Percentiles rank a stretch among this genome's conserved stretches.
These are phyloP conservation scores for Daldinia eschscholtzii DNA, from an alignment of 2,329 filamentous ascomycete genomes.

Conservation along the genomic window DNA sequence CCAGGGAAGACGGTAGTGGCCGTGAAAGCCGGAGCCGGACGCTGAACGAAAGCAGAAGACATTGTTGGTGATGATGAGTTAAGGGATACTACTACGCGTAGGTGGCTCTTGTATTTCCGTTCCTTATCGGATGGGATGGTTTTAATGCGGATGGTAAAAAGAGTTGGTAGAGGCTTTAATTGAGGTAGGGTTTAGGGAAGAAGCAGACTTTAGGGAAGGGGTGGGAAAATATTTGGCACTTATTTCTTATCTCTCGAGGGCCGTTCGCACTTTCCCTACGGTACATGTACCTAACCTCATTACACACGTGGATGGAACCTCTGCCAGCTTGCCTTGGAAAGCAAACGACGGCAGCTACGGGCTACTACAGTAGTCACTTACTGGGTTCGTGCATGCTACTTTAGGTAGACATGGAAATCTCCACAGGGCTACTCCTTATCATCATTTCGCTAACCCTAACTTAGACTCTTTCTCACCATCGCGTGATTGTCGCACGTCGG, in stretches of 20 bases:
- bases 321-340: conserved; percentile 1
- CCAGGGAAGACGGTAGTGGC: conserved; percentile 64
- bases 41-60: conserved; percentile 62
- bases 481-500: conserved; percentile 36
- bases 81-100: neutral
- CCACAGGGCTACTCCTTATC: conserved; percentile 31
- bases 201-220: neutral
- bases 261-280: neutral
- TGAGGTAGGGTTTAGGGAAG: conserved; percentile 4
- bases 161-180: neutral
- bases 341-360: conserved; percentile 28
- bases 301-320: neutral
- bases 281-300: too few relatives aligned
- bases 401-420: conserved; percentile 1
- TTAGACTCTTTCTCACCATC: conserved; percentile 26
- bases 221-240: neutral
- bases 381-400: conserved; percentile 14
- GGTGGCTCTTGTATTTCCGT: neutral
- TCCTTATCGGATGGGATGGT: neutral
- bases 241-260: conserved; percentile 18
- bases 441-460: conserved; percentile 38
- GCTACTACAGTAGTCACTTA: neutral
- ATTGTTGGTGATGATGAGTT: conserved; percentile 48
- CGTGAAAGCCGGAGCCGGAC: conserved; percentile 63
- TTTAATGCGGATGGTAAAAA: neutral